These are phyloP conservation scores for Eucalyptus polybractea DNA, from an alignment of 345 rosid genomes.

Conservation along the genomic window DNA sequence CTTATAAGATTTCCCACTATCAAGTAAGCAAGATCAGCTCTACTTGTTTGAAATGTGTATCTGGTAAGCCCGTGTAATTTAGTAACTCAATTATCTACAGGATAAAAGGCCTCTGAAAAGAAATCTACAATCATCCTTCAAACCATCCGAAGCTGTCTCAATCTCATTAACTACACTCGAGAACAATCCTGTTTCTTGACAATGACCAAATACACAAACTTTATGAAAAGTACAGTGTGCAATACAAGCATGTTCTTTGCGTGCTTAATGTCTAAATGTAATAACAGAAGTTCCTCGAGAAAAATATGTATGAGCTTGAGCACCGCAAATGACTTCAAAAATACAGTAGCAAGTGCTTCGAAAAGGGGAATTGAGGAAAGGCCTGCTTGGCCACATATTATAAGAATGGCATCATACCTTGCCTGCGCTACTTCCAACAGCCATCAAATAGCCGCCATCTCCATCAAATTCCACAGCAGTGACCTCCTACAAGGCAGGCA, in stretches of 20 bases:
- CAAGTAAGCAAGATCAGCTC: not conserved
- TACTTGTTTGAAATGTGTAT: not conserved
- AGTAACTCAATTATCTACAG: not conserved
- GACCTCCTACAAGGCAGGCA: constrained; percentile 50
- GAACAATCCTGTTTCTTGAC: not conserved
- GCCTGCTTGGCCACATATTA: not conserved
- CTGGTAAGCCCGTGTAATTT: not conserved
- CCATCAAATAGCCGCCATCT: constrained; percentile 70
- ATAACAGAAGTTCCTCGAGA: not conserved
- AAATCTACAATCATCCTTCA: not conserved
- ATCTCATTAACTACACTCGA: not conserved
- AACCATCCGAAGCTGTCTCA: not conserved
- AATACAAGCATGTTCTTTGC: not conserved
- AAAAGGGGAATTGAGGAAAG: not conserved
- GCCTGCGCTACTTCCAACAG: constrained; percentile 86
- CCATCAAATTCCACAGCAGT: constrained; percentile 81
- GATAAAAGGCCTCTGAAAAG: not conserved
- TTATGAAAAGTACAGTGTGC: not conserved
- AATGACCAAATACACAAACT: not conserved
- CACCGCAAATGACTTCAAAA: not conserved
- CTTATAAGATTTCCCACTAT: not conserved
- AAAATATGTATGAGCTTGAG: not conserved
- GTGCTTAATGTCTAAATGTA: not conserved
- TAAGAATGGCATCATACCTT: constrained; percentile 36
- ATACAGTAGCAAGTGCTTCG: not conserved